Evolutionary conservation across 805 yeast species (phyloP).

Genomic region (Dipodascus albidus): DNA sequence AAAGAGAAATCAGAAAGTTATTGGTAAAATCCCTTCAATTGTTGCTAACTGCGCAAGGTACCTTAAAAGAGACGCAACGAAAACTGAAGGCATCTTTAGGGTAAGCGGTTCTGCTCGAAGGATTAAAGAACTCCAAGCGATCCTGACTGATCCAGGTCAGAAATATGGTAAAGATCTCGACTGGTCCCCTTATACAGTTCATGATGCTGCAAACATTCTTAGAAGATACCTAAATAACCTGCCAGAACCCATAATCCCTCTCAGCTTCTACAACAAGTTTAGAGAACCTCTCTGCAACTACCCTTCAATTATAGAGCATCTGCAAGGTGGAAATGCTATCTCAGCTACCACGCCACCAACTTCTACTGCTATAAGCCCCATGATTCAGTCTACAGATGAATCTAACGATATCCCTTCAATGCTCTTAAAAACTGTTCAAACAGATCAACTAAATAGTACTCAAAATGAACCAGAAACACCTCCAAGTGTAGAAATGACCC

Average conservation of each 20-base stretch:
- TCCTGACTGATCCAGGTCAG: slow-evolving; percentile 75
- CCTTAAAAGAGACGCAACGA: slow-evolving; percentile 57
- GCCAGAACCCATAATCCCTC: slow-evolving; percentile 87
- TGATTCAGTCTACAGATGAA: background rate
- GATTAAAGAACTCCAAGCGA: slow-evolving; percentile 70
- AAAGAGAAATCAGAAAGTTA: slow-evolving; percentile 51
- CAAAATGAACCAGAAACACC: no score
- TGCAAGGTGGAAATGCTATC: slow-evolving; percentile 43
- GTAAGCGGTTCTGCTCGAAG: slow-evolving; percentile 87
- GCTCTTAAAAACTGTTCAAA: no score
- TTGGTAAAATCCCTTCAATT: slow-evolving; percentile 83
- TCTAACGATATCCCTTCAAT: background rate
- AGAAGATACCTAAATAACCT: slow-evolving; percentile 77
- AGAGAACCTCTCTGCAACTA: slow-evolving; percentile 58
- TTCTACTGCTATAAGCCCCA: background rate
- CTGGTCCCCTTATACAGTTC: slow-evolving; percentile 93
- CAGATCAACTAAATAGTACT: no score
- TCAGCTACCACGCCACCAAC: slow-evolving; percentile 1
- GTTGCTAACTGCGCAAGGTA: slow-evolving; percentile 94
- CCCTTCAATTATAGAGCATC: slow-evolving; percentile 53
- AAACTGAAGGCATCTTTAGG: slow-evolving; percentile 84
- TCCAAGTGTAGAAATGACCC: background rate
- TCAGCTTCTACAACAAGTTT: slow-evolving; percentile 62
- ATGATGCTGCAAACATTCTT: slow-evolving; percentile 88
- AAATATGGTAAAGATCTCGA: slow-evolving; percentile 74